These are phyloP conservation scores for Huntiella moniliformis DNA, from an alignment of 2,329 filamentous ascomycete genomes.

Conservation along the genomic window DNA sequence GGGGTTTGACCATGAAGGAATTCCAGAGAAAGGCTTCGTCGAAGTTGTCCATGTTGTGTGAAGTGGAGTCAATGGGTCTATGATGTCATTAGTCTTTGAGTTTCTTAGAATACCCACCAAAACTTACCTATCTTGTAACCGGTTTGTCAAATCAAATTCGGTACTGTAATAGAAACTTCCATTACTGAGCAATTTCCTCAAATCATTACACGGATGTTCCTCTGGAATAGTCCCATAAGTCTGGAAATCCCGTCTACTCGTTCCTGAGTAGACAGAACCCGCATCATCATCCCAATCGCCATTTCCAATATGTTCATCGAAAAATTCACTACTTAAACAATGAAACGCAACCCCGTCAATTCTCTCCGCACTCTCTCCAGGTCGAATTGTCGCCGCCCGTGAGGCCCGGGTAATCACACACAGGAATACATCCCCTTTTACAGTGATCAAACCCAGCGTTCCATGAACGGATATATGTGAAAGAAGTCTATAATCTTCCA, in stretches of 20 bases:
- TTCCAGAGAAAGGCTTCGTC: constrained; percentile 95
- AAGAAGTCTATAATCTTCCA: constrained; percentile 59
- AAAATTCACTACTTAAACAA: constrained; percentile 71
- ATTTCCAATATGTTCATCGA: constrained; percentile 51
- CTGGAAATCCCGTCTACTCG: constrained; percentile 13
- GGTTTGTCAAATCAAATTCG: constrained; percentile 92
- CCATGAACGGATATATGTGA: constrained; percentile 60
- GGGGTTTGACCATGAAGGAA: constrained; percentile 88
- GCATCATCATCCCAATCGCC: constrained; percentile 35
- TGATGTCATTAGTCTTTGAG: constrained; percentile 5
- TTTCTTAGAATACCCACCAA: not conserved
- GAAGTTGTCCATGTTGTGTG: constrained; percentile 81
- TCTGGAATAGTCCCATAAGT: constrained; percentile 28
- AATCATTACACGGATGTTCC: constrained; percentile 75
- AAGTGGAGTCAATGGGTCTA: constrained; percentile 54
- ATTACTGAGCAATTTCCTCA: constrained; percentile 82
- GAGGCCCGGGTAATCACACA: constrained; percentile 69
- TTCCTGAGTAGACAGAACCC: constrained; percentile 27
- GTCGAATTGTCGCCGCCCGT: constrained; percentile 63
- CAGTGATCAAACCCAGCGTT: constrained; percentile 71
- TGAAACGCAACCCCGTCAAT: constrained; percentile 83
- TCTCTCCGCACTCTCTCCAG: constrained; percentile 74
- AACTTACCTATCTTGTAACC: constrained; percentile 63
- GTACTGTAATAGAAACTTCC: constrained; percentile 96
- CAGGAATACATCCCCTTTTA: constrained; percentile 71